Conservation (phyloP, 208 protist genomes). For the Leishmania tarentolae region DNA sequence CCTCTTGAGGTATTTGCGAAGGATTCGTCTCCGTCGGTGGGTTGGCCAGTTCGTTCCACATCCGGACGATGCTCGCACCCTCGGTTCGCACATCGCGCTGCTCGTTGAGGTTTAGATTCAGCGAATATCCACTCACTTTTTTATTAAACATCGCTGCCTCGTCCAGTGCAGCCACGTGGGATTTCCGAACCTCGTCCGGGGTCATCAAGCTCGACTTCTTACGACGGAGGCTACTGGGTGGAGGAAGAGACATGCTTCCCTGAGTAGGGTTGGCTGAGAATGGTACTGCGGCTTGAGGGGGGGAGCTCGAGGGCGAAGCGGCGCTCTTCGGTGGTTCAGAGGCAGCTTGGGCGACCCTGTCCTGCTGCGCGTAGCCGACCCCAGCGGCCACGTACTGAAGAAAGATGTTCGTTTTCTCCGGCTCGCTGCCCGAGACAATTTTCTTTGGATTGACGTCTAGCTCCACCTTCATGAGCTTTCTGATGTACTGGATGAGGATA, state of each 20-base stretch:
- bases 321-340: not conserved
- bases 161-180: slow-evolving; percentile 1
- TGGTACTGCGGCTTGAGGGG: not conserved
- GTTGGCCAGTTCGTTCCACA: slow-evolving; percentile 77
- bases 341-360: slow-evolving; percentile 47
- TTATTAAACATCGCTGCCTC: slow-evolving; percentile 43
- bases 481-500: slow-evolving; percentile 72
- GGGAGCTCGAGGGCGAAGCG: not conserved
- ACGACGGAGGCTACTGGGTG: slow-evolving; percentile 27
- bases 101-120: slow-evolving; percentile 52
- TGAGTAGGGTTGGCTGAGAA: not conserved
- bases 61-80: slow-evolving; percentile 69
- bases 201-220: slow-evolving; percentile 22
- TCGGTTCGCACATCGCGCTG: slow-evolving; percentile 37
- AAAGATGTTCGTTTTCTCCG: slow-evolving; percentile 90
- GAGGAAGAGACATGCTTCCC: slow-evolving; percentile 8
- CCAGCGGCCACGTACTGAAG: slow-evolving; percentile 81
- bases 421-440: slow-evolving; percentile 86
- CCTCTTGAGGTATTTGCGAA: slow-evolving; percentile 57
- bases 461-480: slow-evolving; percentile 59
- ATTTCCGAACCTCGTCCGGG: not conserved
- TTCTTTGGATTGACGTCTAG: slow-evolving; percentile 87
- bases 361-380: slow-evolving; percentile 78
- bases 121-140: slow-evolving; percentile 62
- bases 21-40: slow-evolving; percentile 44